These are phyloP conservation scores for Aspergillus transmontanensis DNA, from an alignment of 2,329 filamentous ascomycete species.

Conservation along the genomic window DNA sequence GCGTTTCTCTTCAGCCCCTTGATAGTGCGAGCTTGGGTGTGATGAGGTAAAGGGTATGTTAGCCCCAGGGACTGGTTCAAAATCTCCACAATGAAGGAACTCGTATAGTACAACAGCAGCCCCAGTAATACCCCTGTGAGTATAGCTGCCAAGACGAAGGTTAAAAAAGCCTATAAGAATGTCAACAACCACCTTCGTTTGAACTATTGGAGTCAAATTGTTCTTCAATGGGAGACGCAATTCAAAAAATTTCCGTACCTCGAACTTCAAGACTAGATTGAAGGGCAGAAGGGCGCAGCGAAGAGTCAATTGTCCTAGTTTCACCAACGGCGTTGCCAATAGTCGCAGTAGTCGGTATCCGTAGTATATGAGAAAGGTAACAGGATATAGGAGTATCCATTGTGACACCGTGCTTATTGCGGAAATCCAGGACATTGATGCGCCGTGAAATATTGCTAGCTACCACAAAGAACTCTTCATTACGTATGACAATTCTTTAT, in stretches of 20 bases:
- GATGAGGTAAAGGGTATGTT: slow-evolving; percentile 18
- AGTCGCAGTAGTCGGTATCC: slow-evolving; percentile 36
- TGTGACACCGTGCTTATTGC: slow-evolving; percentile 9
- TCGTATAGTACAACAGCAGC: slow-evolving; percentile 59
- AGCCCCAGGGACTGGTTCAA: slow-evolving; percentile 49
- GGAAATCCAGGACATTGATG: slow-evolving; percentile 17
- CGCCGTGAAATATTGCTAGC: not conserved
- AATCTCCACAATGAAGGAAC: slow-evolving; percentile 56
- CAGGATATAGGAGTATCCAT: slow-evolving; percentile 13
- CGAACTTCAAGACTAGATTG: slow-evolving; percentile 54
- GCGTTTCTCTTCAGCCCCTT: not conserved
- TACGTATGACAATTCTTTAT: not conserved
- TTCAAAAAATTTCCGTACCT: slow-evolving; percentile 47
- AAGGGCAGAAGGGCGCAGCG: slow-evolving; percentile 52
- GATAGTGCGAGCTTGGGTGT: not conserved
- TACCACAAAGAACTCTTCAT: not conserved
- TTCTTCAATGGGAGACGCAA: not conserved
- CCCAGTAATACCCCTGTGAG: slow-evolving; percentile 68
- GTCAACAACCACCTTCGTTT: not conserved
- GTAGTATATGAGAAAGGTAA: slow-evolving; percentile 22
- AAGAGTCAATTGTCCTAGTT: slow-evolving; percentile 48
- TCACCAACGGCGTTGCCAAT: slow-evolving; percentile 51
- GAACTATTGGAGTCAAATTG: not conserved
- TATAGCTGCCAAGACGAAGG: slow-evolving; percentile 67
- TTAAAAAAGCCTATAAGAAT: slow-evolving; percentile 43